These are phyloP conservation scores for Nakaseomyces bracarensis DNA, from an alignment of 1,139 yeast genomes.

Conservation along the genomic window DNA sequence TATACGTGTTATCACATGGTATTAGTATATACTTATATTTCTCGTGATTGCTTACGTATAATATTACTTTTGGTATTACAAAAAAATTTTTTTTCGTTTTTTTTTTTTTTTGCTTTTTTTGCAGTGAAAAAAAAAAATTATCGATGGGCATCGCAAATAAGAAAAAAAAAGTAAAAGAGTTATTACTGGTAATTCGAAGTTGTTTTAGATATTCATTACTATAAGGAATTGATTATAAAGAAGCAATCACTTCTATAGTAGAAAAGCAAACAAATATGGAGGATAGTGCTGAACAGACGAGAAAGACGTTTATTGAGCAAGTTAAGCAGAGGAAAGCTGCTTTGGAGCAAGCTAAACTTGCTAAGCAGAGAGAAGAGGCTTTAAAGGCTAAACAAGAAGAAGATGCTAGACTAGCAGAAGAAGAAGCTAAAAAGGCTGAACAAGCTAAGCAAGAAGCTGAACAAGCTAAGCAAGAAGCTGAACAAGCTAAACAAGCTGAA, in stretches of 20 bases:
- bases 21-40: too few relatives aligned
- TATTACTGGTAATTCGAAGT: background rate
- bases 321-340: conserved; percentile 24
- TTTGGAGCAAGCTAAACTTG: conserved; percentile 16
- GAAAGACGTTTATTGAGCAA: conserved; percentile 21
- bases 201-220: background rate
- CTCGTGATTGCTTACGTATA: too few relatives aligned
- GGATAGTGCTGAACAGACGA: conserved; percentile 15
- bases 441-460: conserved; percentile 23
- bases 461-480: conserved; percentile 10
- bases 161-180: too few relatives aligned
- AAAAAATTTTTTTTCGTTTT: too few relatives aligned
- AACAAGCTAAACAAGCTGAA: conserved; percentile 10
- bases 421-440: conserved; percentile 13
- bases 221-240: background rate
- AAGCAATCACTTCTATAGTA: too few relatives aligned
- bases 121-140: conserved; percentile 1
- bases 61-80: too few relatives aligned
- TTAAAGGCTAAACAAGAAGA: background rate
- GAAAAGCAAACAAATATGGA: background rate
- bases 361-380: conserved; percentile 8
- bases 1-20: too few relatives aligned
- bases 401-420: background rate
- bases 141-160: conserved; percentile 4
- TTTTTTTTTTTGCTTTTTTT: background rate